Base-by-base conservation (phyloP, 2,329 filamentous ascomycete species). In the Cladophialophora yegresii region DNA sequence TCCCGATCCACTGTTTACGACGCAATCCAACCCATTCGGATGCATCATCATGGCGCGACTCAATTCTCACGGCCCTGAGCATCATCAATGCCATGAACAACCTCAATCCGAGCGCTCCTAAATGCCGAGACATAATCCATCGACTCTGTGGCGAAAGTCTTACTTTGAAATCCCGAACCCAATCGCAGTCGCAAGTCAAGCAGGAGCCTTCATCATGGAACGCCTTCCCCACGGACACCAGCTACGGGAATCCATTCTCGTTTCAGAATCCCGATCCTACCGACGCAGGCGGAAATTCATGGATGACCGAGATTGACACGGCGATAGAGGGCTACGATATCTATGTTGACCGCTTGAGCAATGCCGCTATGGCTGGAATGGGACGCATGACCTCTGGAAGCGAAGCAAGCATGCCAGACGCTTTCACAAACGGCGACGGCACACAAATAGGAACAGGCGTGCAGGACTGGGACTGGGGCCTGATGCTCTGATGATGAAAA, bases 1-100 rank as follows among this genome's bases (percentile, higher is more conserved):
- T 81, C 56, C 79, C 79, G 1, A 76, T 80, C 28, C 76, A 80
- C 54, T 77, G 78, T 62, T 72, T 81, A 26, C 78, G 78, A 72
- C 79, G 77, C 4, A 76, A 77, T 43, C 77, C 78, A 9, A 36
- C 47, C 6, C 67, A 69, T 30, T 6, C 51, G 16, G 57, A 78
- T 53, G 75, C 76, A 28, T 65, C 74, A 10, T 72, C 71, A n/a
- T 69, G 67, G 67, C 56, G 65, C 8, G 32, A 55, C 23, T 65
- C 67, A 22, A 54, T 69, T 26, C 23, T 58, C 26, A 67, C 62
- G 10, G 55, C 65, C 7, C 50, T 69, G 40, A 65, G 62, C 53
- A 62, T 67, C 23, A 65, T 69, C 33, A 64, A 64, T 23, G 59
- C 65, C 30, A 67, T 69, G 67, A 62, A 54, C 45, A 61, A 63